Evolutionary conservation across 2,329 filamentous ascomycete genomes (phyloP), one percentile per base, ranked within the genome.

Genomic region (Plenodomus biglobosus): DNA sequence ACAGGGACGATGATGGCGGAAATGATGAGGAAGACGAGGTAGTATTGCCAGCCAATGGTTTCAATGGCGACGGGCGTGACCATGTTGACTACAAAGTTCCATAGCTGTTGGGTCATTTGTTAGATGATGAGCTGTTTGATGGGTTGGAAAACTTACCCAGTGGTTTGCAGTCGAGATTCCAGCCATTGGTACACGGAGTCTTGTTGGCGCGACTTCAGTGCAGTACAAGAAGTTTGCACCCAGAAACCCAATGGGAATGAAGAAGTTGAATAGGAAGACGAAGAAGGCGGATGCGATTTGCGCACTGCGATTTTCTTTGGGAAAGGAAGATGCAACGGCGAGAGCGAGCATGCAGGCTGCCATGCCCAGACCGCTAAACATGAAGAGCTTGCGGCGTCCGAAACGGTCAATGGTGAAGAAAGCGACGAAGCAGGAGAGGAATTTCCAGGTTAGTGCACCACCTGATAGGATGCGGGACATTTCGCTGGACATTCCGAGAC

Each of bases 391-490:
- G 24, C 86, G 79, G 13, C 86, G 80, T 7, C 86, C 86, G 48
- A 89, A 87, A 0, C 82, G 78, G 59, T 89, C 86, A 1, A 89
- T 75, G 0, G 85, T 88, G 62, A 88, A 88, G 52, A 88, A 85
- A 46, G 84, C 86, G 46, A 88, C 79, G 19, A 87, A 75, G 0
- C 75, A 78, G 24, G 76, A 78, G 17, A 81, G 56, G 58, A 81
- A 80, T 60, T 83, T 82, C 75, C 78, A 83, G 4, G 80, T 82
- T 24, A 83, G 67, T 11, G 78, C 78, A 21, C 76, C 78, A 2
- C 85, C 88, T 2, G 82, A 80, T 42, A 87, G 81, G 73, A 81
- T 81, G 64, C 80, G 80, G 48, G 79, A 80, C 19, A 79, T 74
- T 55, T 81, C 70, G 13, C 60, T 77, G 55, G 74, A 69, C 3